Evolutionary conservation across 1,284 basidiomycete species (phyloP).

Genomic region (Sparassis latifolia): DNA sequence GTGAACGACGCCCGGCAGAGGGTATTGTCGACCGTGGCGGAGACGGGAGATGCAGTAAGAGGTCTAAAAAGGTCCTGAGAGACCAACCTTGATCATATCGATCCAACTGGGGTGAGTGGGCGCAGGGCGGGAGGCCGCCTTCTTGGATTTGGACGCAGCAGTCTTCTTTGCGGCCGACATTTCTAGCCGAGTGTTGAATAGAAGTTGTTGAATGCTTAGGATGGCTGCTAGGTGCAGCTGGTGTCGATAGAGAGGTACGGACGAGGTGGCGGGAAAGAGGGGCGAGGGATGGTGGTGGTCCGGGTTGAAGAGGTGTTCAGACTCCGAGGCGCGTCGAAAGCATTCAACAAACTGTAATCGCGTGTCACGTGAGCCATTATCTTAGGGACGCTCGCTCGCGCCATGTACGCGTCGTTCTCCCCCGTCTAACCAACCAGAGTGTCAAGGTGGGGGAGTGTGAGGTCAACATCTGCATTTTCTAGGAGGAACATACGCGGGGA

Average conservation of each 20-base stretch:
- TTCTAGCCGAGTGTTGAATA: constrained; percentile 24
- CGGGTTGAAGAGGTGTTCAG: constrained; percentile 45
- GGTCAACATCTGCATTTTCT: constrained; percentile 3
- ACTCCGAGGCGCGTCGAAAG: constrained; percentile 48
- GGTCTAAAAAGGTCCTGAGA: constrained; percentile 1
- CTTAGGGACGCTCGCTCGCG: constrained; percentile 13
- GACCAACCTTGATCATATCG: constrained; percentile 75
- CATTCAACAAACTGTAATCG: constrained; percentile 45
- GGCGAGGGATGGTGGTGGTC: constrained; percentile 42
- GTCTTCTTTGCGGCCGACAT: constrained; percentile 38
- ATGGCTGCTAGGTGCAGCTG: constrained; percentile 15
- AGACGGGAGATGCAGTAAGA: not conserved
- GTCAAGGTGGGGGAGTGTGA: constrained; percentile 6
- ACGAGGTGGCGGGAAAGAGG: constrained; percentile 15
- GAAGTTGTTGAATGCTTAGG: constrained; percentile 17
- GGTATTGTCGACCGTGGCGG: constrained; percentile 1
- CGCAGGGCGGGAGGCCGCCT: constrained; percentile 31
- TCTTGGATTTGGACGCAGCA: constrained; percentile 28
- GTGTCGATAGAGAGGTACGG: constrained; percentile 18
- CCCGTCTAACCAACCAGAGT: constrained; percentile 4
- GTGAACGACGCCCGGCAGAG: constrained; percentile 4
- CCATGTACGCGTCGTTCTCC: constrained; percentile 10
- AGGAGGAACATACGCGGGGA: constrained; percentile 5
- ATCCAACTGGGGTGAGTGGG: constrained; percentile 63
- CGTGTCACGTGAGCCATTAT: constrained; percentile 32